phyloP scores from a whole-genome alignment of 306 rosid genomes.

The Alnus rubra region DNA sequence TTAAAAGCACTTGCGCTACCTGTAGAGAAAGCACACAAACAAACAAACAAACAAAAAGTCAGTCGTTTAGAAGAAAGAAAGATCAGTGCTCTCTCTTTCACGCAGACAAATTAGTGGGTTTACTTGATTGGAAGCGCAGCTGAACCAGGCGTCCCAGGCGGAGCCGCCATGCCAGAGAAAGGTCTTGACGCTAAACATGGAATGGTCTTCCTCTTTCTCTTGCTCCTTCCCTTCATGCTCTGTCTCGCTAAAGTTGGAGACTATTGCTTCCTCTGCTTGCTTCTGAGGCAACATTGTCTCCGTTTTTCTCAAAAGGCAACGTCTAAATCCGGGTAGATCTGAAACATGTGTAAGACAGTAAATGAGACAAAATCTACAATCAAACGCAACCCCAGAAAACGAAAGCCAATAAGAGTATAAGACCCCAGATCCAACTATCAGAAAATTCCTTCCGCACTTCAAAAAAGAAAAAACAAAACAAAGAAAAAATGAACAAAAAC shows the following conservation, averaged over 20 bases:
- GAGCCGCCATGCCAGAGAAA: constrained; percentile 98
- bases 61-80: background rate
- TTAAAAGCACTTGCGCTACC: constrained; percentile 96
- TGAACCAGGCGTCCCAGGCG: constrained; percentile 99
- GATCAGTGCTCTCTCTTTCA: background rate
- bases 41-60: background rate
- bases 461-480: background rate
- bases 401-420: constrained; percentile 42
- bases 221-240: constrained; percentile 52
- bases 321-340: constrained; percentile 56
- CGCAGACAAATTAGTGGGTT: background rate
- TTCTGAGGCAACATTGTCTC: constrained; percentile 77
- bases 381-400: constrained; percentile 55
- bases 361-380: constrained; percentile 50
- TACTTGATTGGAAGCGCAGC: constrained; percentile 99
- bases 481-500: background rate
- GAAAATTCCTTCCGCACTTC: constrained; percentile 23
- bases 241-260: constrained; percentile 56
- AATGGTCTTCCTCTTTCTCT: constrained; percentile 36
- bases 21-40: constrained; percentile 10
- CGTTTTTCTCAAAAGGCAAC: constrained; percentile 26
- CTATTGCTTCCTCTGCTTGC: constrained; percentile 94
- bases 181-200: constrained; percentile 58
- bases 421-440: constrained; percentile 44
- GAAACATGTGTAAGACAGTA: constrained; percentile 45